Evolutionary conservation across 2,329 filamentous ascomycete species (phyloP), one percentile per base, ranked within the genome.

Genomic region (Magnaporthiopsis rhizophila): DNA sequence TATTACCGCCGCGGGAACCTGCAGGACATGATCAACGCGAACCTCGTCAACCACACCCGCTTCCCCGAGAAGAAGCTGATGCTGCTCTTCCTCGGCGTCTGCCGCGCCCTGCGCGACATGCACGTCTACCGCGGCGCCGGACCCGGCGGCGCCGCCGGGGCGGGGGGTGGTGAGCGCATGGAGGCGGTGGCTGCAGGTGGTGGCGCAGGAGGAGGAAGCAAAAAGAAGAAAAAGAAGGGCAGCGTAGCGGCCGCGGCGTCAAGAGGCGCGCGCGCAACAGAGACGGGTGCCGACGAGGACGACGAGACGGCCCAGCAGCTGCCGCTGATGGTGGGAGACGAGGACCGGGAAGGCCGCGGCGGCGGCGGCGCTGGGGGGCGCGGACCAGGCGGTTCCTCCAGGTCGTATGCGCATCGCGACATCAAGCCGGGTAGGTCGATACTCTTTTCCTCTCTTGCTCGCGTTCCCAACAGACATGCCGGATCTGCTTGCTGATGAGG

Each of bases 21-120:
- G 53, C 95, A 99, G 79, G 95, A 99, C 78, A 89, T 96, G 74
- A 98, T 99, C 81, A 99, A 99, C 76, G 94, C 95, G 68, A 99
- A 99, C 77, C 81, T 98, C 64, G 94, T 99, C 76, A 98, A 98
- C 76, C 92, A 96, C 74, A 91, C 90, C 53, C 84, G 83, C 62
- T 98, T 99, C 72, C 92, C 94, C 0, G 94, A 98, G 79, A 85
- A 88, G 74, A 84, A 89, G 71, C 81, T 99, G 67, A 94, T 98
- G 92, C 81, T 88, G 65, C 77, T 99, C 66, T 97, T 99, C 75
- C 79, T 97, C 58, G 95, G 95, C 21, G 92, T 99, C 2, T 97
- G 94, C 75, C 87, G 87, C 71, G 95, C 92, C 58, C 79, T 99
- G 66, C 89, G 89, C 73, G 86, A 89, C 50, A 97, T 99, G 92